Conservation (phyloP, 2,329 filamentous ascomycete genomes). For the Xylariomycetidae sp. region DNA sequence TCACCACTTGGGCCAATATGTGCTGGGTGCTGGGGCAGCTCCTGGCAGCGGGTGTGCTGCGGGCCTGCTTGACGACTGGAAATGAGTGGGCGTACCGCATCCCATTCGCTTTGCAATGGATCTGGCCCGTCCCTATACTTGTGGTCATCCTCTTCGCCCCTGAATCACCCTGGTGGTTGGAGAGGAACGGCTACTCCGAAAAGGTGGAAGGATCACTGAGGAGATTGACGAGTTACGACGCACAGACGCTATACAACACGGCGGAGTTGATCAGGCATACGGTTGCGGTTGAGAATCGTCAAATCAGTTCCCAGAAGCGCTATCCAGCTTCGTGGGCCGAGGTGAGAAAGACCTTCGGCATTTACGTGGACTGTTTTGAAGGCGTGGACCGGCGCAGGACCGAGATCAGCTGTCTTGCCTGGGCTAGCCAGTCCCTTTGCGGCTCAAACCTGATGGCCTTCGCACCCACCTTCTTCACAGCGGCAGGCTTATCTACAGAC, state of each 20-base stretch:
- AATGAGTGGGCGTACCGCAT: conserved; percentile 30
- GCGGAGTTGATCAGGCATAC: conserved; percentile 28
- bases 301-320: conserved; percentile 23
- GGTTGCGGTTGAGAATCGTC: conserved; percentile 30
- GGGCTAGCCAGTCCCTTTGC: conserved; percentile 16
- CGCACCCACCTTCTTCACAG: conserved; percentile 26
- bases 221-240: conserved; percentile 18
- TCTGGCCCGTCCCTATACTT: conserved; percentile 30
- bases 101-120: conserved; percentile 35
- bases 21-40: conserved; percentile 35
- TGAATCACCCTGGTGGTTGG: conserved; percentile 35
- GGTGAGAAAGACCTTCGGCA: conserved; percentile 17
- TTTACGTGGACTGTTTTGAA: conserved; percentile 32
- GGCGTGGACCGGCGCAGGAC: conserved; percentile 28
- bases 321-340: background rate
- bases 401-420: conserved; percentile 24
- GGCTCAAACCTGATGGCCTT: conserved; percentile 20
- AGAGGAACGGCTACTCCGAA: conserved; percentile 24
- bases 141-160: conserved; percentile 28
- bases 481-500: conserved; percentile 16
- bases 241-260: conserved; percentile 15
- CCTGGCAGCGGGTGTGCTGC: conserved; percentile 28
- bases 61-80: conserved; percentile 23
- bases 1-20: conserved; percentile 24
- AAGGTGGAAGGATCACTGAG: conserved; percentile 24